Evolutionary conservation across 2,329 filamentous ascomycete genomes (phyloP), one percentile per base, ranked within the genome.

Genomic region (Neospermospora avenae): DNA sequence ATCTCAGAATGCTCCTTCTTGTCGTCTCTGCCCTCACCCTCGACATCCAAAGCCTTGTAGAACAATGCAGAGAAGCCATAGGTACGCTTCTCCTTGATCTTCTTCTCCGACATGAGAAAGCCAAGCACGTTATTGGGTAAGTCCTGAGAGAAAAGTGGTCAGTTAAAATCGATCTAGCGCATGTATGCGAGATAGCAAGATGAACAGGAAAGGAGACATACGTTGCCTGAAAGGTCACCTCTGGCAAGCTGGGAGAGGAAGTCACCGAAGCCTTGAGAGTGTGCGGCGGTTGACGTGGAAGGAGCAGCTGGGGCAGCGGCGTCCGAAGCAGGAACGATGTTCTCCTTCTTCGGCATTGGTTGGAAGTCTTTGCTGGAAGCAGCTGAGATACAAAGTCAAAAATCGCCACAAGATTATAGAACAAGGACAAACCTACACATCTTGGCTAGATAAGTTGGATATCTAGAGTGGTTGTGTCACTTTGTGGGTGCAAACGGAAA

Each of bases 241-340:
- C 49, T 25, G 20, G 48, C 37, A n/a, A 59, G 48, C 20, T 54
- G n/a, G 13, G 28, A 20, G 28, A 59, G 39, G 49, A 55, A 59
- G 25, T 10, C 28, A 28, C 24, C 37, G 20, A 59, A 51, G 20
- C 48, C 49, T 20, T 59, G 48, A 13, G 57, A 59, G 20, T 59
- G 39, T 3, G 49, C 14, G 31, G 37, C 6, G 6, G 22, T 28
- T 10, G 14, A 7, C 10, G 20, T 8, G 22, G 42, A 4, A 24
- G 10, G 3, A 45, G 8, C 42, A 13, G 18, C 42, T 25, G 20
- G 37, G 13, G 37, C n/a, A 16, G 37, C 14, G 37, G 37, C 13
- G n/a, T 4, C n/a, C 37, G 6, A 1, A 20, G 16, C 16, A 22
- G 45, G 22, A 20, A n/a, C 24, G 11, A 28, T 14, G 39, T 45